Conservation (phyloP, 306 rosid genomes). For the Luffa aegyptiaca region DNA sequence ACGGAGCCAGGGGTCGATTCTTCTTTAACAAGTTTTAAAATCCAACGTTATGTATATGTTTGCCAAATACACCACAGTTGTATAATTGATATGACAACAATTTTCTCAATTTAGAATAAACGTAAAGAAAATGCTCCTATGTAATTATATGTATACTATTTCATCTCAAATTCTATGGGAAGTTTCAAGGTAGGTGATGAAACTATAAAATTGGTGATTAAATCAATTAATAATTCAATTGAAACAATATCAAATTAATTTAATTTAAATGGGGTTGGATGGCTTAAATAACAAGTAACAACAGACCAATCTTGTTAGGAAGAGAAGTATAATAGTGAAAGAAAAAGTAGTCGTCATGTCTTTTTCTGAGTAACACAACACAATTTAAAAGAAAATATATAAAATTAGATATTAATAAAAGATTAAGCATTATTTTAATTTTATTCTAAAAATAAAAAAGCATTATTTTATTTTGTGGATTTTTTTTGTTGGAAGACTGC, state of each 20-base stretch:
- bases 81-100: neutral
- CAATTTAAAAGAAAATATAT: neutral
- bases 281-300: neutral
- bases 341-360: slow-evolving; percentile 5
- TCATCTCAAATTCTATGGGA: neutral
- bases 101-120: neutral
- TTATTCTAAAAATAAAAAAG: too few relatives aligned
- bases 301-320: neutral
- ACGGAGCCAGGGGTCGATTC: neutral
- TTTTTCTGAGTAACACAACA: neutral
- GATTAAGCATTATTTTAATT: neutral
- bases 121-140: neutral
- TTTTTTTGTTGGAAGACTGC: neutral
- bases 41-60: neutral
- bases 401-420: neutral
- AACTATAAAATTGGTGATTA: neutral
- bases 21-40: neutral
- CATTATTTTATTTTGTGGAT: too few relatives aligned
- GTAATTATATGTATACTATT: neutral
- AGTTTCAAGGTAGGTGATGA: neutral
- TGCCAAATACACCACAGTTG: neutral
- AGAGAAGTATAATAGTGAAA: neutral
- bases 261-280: neutral
- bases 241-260: neutral
- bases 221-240: neutral